Evolutionary conservation across 306 rosid genomes (phyloP).

Genomic region (Prunus padus): DNA sequence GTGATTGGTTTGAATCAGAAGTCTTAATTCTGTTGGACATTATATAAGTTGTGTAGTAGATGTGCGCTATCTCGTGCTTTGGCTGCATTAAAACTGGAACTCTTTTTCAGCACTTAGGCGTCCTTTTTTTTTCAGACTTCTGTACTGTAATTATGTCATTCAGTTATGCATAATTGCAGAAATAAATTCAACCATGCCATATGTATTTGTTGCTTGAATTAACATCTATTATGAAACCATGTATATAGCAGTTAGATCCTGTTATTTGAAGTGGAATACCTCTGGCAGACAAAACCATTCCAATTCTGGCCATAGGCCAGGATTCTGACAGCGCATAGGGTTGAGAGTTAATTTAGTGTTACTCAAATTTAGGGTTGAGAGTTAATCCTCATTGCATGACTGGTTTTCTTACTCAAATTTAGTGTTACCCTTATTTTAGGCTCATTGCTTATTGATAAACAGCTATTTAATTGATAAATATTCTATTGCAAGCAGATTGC

Average conservation of each 20-base stretch:
- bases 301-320: neutral
- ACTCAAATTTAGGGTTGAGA: neutral
- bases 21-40: neutral
- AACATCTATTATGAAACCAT: too few relatives aligned
- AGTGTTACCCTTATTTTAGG: neutral
- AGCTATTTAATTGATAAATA: conserved; percentile 11
- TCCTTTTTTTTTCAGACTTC: neutral
- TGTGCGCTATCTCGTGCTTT: neutral
- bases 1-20: conserved; percentile 23
- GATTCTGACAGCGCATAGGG: neutral
- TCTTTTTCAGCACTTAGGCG: neutral
- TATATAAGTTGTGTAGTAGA: neutral
- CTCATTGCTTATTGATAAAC: neutral
- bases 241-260: too few relatives aligned
- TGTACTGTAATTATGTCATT: neutral
- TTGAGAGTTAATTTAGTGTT: neutral
- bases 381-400: neutral
- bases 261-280: neutral
- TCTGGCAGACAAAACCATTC: neutral
- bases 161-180: neutral
- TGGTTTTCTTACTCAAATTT: neutral
- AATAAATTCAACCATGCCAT: neutral
- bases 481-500: conserved; percentile 53
- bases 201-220: neutral
- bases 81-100: neutral